A percentile compares a stretch with the other conserved stretches of the same genome.
Evolutionary conservation across 163 green algal genomes (phyloP).

Genomic region (Prototheca wickerhamii): DNA sequence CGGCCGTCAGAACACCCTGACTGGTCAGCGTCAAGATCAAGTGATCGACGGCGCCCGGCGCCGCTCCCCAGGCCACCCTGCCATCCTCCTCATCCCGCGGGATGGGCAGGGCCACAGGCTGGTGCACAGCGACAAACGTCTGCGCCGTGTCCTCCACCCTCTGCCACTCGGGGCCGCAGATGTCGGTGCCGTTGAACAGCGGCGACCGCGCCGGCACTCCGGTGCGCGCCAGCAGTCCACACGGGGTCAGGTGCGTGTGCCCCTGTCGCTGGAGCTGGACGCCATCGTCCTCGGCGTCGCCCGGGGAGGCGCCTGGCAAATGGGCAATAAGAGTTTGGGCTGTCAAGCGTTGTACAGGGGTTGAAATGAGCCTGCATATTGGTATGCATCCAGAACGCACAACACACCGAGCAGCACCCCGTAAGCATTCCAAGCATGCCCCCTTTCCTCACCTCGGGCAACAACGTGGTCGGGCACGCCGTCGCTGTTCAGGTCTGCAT

Average conservation of each 20-base stretch:
- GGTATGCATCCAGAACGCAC: not conserved
- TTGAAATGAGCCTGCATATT: too few species aligned
- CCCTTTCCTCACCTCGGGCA: constrained; percentile 1
- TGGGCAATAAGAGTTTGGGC: too few species aligned
- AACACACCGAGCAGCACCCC: too few species aligned
- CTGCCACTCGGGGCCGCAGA: constrained; percentile 38
- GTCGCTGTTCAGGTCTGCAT: constrained; percentile 89
- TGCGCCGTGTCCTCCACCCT: not conserved
- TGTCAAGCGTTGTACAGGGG: not conserved
- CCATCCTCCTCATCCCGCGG: constrained; percentile 7
- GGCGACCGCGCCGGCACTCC: constrained; percentile 62
- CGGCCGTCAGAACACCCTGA: constrained; percentile 70
- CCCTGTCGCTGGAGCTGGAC: not conserved
- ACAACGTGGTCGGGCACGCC: constrained; percentile 80
- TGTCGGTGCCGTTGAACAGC: constrained; percentile 74
- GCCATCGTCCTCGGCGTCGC: too few species aligned
- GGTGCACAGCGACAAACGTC: constrained; percentile 33
- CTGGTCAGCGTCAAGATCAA: constrained; percentile 73
- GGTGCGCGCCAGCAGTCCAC: constrained; percentile 6
- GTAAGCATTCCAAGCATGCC: not conserved
- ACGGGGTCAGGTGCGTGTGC: not conserved
- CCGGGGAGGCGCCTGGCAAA: too few species aligned
- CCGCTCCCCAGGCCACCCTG: too few species aligned
- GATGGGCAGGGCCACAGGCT: not conserved
- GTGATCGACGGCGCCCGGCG: not conserved